Evolutionary conservation across 1,139 yeast genomes (phyloP).

Genomic region (Yamadazyma sp.): DNA sequence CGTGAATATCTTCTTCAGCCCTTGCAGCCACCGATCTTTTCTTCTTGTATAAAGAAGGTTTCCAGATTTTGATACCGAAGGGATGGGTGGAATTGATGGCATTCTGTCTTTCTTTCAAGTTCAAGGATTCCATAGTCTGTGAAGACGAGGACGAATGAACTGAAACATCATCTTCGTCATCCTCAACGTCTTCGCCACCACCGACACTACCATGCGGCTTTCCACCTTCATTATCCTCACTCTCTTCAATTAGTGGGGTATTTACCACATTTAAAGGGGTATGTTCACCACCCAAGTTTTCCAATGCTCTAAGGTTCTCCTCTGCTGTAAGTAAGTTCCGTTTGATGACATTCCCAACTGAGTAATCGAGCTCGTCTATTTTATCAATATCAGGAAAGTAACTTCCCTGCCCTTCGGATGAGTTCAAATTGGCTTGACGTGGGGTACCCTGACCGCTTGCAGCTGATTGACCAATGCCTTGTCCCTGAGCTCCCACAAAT

Average conservation of each 20-base stretch:
- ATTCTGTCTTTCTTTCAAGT: slow-evolving; percentile 89
- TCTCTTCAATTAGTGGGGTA: slow-evolving; percentile 20
- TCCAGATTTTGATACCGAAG: slow-evolving; percentile 97
- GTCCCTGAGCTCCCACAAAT: slow-evolving; percentile 2
- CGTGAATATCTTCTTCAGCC: slow-evolving; percentile 94
- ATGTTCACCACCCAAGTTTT: slow-evolving; percentile 16
- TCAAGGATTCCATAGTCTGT: slow-evolving; percentile 73
- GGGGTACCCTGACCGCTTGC: neutral
- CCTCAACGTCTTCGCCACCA: slow-evolving; percentile 11
- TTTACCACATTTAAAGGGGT: slow-evolving; percentile 12
- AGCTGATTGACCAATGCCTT: slow-evolving; percentile 1
- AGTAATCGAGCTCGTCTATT: slow-evolving; percentile 7
- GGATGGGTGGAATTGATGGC: slow-evolving; percentile 98
- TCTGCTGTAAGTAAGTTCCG: slow-evolving; percentile 22
- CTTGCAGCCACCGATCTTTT: slow-evolving; percentile 86
- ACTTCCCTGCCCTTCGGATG: neutral
- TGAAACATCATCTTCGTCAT: slow-evolving; percentile 19
- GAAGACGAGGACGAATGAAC: slow-evolving; percentile 43
- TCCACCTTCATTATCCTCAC: slow-evolving; percentile 6
- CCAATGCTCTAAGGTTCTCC: slow-evolving; percentile 20
- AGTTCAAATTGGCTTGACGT: neutral
- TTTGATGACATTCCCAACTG: slow-evolving; percentile 18
- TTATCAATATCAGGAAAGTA: slow-evolving; percentile 15
- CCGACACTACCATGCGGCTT: no score
- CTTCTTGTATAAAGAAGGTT: slow-evolving; percentile 93